Evolutionary conservation across 2,329 filamentous ascomycete species (phyloP).

Genomic region (Claviceps sp.): DNA sequence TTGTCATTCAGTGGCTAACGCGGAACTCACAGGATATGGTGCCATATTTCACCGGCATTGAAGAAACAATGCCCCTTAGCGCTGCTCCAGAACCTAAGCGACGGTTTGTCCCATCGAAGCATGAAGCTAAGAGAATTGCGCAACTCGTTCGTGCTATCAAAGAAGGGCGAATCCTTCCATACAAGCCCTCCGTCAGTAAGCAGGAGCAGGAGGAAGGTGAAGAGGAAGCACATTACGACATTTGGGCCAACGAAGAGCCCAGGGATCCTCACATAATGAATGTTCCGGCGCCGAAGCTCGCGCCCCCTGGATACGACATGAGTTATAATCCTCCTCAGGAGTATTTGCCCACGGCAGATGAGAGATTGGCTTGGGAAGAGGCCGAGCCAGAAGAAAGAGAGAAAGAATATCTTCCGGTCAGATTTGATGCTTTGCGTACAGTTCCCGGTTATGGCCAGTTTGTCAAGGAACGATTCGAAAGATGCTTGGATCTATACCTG

Average conservation of each 20-base stretch:
- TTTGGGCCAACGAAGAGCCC: slow-evolving; percentile 88
- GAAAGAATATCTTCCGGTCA: slow-evolving; percentile 72
- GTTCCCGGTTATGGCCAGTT: slow-evolving; percentile 85
- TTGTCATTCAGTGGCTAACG: neutral
- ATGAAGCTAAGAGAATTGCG: slow-evolving; percentile 92
- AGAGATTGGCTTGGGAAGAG: slow-evolving; percentile 74
- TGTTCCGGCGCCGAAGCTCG: slow-evolving; percentile 82
- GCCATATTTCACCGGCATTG: slow-evolving; percentile 83
- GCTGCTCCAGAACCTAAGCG: slow-evolving; percentile 92
- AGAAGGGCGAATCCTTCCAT: slow-evolving; percentile 86
- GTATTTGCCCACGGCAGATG: slow-evolving; percentile 76
- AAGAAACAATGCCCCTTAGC: slow-evolving; percentile 89
- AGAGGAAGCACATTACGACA: slow-evolving; percentile 64
- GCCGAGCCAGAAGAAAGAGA: slow-evolving; percentile 82
- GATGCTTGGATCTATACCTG: slow-evolving; percentile 88
- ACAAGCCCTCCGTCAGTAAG: slow-evolving; percentile 57
- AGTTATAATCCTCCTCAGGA: slow-evolving; percentile 94
- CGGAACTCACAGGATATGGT: slow-evolving; percentile 52
- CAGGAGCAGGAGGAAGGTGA: slow-evolving; percentile 59
- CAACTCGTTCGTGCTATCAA: slow-evolving; percentile 93
- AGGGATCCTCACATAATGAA: slow-evolving; percentile 83
- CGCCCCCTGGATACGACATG: slow-evolving; percentile 86
- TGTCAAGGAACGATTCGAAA: slow-evolving; percentile 91
- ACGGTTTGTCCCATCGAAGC: slow-evolving; percentile 89
- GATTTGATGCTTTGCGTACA: slow-evolving; percentile 72